These are phyloP conservation scores for Sporisorium graminicola DNA, from an alignment of 1,284 basidiomycete species.

Conservation along the genomic window DNA sequence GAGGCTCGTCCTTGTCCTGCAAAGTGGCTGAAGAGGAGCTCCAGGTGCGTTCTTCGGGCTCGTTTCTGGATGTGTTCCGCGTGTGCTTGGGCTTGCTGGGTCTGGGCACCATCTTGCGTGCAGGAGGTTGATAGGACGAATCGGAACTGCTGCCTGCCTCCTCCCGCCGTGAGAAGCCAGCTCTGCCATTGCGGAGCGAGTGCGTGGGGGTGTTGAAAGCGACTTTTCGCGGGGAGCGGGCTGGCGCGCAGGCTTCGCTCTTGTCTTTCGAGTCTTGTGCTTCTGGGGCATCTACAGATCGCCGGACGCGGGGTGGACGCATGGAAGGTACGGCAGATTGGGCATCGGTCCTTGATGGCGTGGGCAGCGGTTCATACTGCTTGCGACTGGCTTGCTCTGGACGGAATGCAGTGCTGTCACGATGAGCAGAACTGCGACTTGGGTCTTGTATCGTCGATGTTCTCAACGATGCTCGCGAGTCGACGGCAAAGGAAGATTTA, in stretches of 20 bases:
- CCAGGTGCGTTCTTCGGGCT: slow-evolving; percentile 28
- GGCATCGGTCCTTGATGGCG: not conserved
- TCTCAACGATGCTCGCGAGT: slow-evolving; percentile 2
- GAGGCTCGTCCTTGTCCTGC: slow-evolving; percentile 16
- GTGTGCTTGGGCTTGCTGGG: slow-evolving; percentile 15
- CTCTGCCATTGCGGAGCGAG: slow-evolving; percentile 28
- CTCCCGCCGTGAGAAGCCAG: not conserved
- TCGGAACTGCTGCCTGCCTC: slow-evolving; percentile 25
- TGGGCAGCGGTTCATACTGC: not conserved
- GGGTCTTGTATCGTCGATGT: slow-evolving; percentile 12
- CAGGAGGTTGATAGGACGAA: slow-evolving; percentile 13
- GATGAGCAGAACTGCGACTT: not conserved
- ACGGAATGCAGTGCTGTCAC: not conserved
- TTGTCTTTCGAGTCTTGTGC: not conserved
- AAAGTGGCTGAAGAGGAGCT: slow-evolving; percentile 25
- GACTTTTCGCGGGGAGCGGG: slow-evolving; percentile 14
- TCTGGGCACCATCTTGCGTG: not conserved
- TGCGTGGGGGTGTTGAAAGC: slow-evolving; percentile 28
- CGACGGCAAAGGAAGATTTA: not conserved
- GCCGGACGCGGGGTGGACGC: slow-evolving; percentile 1
- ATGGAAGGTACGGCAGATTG: slow-evolving; percentile 11
- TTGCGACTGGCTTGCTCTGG: slow-evolving; percentile 7
- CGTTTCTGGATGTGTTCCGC: slow-evolving; percentile 10
- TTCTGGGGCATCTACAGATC: slow-evolving; percentile 14
- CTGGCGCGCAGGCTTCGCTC: not conserved